Percentiles rank a stretch among this genome's conserved stretches.
Conservation (phyloP, 2,329 filamentous ascomycete genomes). For the Stemphylium beticola region DNA sequence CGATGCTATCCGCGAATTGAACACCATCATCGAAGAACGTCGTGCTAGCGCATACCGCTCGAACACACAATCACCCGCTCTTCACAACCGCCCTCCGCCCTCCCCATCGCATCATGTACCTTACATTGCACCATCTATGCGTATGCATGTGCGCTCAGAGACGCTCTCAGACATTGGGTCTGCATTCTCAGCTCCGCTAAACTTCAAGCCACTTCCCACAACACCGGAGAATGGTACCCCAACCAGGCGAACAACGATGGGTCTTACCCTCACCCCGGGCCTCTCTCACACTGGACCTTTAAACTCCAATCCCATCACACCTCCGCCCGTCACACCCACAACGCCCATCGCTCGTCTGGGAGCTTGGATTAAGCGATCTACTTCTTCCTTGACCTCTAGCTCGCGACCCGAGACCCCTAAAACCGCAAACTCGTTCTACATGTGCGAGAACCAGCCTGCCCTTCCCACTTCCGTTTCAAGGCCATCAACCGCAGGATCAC, state of each 20-base stretch:
- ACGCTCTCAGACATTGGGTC: conserved; percentile 58
- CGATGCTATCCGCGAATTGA: conserved; percentile 55
- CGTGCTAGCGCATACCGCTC: conserved; percentile 48
- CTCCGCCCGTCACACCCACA: conserved; percentile 41
- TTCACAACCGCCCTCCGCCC: conserved; percentile 37
- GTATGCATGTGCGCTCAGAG: conserved; percentile 54
- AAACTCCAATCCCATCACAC: conserved; percentile 46
- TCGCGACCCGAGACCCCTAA: conserved; percentile 17
- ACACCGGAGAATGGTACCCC: conserved; percentile 16
- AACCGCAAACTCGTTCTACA: conserved; percentile 36
- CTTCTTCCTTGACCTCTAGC: conserved; percentile 29
- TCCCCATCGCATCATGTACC: conserved; percentile 52
- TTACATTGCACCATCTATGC: conserved; percentile 55
- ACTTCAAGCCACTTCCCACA: conserved; percentile 33
- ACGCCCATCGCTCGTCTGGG: conserved; percentile 42
- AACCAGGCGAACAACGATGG: conserved; percentile 22
- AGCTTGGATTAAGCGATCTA: conserved; percentile 46
- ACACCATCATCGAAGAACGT: conserved; percentile 57
- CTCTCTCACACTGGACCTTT: conserved; percentile 34
- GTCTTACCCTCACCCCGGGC: conserved; percentile 34
- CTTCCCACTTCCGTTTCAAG: conserved; percentile 15
- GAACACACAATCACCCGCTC: conserved; percentile 33
- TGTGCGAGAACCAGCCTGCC: conserved; percentile 25
- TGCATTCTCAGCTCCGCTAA: conserved; percentile 52
- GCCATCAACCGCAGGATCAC: conserved; percentile 31